Evolutionary conservation across 2,329 filamentous ascomycete genomes (phyloP).

Genomic region (Daldinia sp.): DNA sequence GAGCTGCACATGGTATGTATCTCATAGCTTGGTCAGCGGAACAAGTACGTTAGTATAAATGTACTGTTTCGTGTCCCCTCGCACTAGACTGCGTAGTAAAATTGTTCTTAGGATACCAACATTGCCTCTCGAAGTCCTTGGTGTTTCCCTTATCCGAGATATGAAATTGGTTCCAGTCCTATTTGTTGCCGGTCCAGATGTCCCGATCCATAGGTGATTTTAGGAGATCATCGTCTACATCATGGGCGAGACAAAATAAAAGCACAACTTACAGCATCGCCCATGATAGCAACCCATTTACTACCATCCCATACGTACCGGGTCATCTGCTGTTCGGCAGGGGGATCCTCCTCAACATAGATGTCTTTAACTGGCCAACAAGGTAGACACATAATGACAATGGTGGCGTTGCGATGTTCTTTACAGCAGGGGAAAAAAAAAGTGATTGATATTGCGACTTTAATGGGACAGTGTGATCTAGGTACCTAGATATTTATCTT

Average conservation of each 20-base stretch:
- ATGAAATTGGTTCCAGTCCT: not conserved
- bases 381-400: constrained; percentile 63
- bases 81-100: not conserved
- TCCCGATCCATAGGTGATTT: not conserved
- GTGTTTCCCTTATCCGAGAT: not conserved
- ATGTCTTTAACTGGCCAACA: constrained; percentile 64
- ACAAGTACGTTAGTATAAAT: constrained; percentile 10
- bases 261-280: constrained; percentile 43
- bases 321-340: constrained; percentile 31
- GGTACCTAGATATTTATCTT: not conserved
- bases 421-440: not conserved
- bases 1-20: not conserved
- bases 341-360: constrained; percentile 59
- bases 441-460: not conserved
- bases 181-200: not conserved
- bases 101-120: not conserved
- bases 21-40: not conserved
- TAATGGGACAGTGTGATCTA: not conserved
- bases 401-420: constrained; percentile 2
- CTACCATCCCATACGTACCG: constrained; percentile 51
- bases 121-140: not conserved
- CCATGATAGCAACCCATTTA: constrained; percentile 44
- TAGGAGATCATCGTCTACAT: not conserved
- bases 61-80: not conserved
- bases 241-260: constrained; percentile 15